phyloP scores from a whole-genome alignment of 805 yeast species.

The Kuraishia cidri region DNA sequence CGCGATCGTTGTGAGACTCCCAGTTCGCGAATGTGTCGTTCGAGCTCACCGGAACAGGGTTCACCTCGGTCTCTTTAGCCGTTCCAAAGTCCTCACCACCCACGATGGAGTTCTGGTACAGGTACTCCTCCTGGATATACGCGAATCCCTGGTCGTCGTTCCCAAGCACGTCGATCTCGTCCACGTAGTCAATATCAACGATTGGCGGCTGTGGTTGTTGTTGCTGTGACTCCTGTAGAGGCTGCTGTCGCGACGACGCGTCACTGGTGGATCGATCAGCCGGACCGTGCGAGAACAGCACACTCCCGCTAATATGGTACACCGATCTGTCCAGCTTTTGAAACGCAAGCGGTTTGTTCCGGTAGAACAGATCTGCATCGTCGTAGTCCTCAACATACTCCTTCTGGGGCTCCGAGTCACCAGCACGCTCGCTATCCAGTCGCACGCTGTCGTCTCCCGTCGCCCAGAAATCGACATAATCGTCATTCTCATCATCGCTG shows the following conservation, averaged over 20 bases:
- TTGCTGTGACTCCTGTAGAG: neutral
- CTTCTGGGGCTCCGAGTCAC: neutral
- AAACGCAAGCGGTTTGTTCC: constrained; percentile 1
- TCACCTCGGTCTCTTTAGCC: no score
- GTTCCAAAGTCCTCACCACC: no score
- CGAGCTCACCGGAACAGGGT: constrained; percentile 18
- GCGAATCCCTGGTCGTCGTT: constrained; percentile 4
- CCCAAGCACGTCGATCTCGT: constrained; percentile 4
- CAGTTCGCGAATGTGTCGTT: constrained; percentile 21
- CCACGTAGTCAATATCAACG: neutral
- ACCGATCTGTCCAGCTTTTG: neutral
- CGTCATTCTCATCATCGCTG: constrained; percentile 4
- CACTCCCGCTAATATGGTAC: neutral
- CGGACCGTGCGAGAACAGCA: neutral
- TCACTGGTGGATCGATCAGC: neutral
- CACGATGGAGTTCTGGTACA: neutral
- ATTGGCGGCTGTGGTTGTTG: neutral
- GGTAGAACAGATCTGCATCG: constrained; percentile 5
- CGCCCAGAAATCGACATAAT: neutral
- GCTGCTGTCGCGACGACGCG: neutral
- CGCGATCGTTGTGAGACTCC: constrained; percentile 17
- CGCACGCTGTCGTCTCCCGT: neutral
- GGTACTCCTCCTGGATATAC: neutral
- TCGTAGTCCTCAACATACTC: constrained; percentile 3
- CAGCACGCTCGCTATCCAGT: neutral